A percentile compares a stretch with the other conserved stretches of the same genome.
Conservation (phyloP, 2,329 filamentous ascomycete species). For the Aspergillus fijiensis region DNA sequence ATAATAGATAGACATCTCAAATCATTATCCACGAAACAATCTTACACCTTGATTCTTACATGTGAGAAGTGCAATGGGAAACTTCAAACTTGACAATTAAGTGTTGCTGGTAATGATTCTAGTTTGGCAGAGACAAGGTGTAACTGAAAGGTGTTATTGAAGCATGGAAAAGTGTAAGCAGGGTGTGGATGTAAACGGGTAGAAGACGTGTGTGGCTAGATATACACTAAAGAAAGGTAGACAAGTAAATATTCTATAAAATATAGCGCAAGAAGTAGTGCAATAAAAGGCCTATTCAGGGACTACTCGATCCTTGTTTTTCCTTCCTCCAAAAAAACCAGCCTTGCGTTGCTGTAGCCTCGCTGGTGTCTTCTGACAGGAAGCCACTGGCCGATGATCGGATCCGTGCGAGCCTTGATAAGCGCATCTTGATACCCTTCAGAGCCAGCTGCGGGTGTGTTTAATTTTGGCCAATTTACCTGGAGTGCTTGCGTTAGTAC, state of each 20-base stretch:
- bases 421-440: slow-evolving; percentile 90
- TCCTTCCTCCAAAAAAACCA: slow-evolving; percentile 87
- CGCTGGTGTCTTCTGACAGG: slow-evolving; percentile 66
- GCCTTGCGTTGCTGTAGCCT: slow-evolving; percentile 76
- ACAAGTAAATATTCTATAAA: background rate
- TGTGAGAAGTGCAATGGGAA: too few relatives aligned
- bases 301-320: slow-evolving; percentile 88
- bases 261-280: background rate
- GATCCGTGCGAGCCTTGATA: slow-evolving; percentile 76
- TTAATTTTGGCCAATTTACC: slow-evolving; percentile 98
- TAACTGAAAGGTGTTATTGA: background rate
- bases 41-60: too few relatives aligned
- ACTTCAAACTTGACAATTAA: background rate
- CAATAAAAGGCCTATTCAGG: background rate
- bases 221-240: background rate
- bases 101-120: background rate
- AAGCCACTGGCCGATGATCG: slow-evolving; percentile 74
- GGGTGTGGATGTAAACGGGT: background rate
- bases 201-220: background rate
- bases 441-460: slow-evolving; percentile 78
- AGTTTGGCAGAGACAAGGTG: background rate
- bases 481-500: slow-evolving; percentile 38
- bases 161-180: slow-evolving; percentile 4
- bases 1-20: background rate
- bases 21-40: too few relatives aligned